These are phyloP conservation scores for Strobilomyces dryophilus DNA, from an alignment of 768 basidiomycete genomes.

Conservation along the genomic window DNA sequence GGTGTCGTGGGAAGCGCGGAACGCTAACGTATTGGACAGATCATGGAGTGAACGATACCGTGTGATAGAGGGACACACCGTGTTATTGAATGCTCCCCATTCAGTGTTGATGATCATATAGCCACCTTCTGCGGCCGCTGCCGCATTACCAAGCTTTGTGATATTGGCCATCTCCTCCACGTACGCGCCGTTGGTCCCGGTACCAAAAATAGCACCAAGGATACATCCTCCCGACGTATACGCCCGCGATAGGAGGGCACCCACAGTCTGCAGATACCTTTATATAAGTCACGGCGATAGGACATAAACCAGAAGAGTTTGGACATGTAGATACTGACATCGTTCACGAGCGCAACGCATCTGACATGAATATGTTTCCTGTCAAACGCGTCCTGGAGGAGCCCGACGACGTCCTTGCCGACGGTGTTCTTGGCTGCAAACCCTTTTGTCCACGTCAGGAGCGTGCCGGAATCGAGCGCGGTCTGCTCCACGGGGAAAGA, in stretches of 20 bases:
- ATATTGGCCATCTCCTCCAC: conserved; percentile 85
- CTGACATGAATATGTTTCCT: conserved; percentile 88
- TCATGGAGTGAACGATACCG: background rate
- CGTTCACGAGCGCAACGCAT: conserved; percentile 91
- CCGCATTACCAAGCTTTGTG: conserved; percentile 69
- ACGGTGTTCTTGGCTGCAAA: conserved; percentile 89
- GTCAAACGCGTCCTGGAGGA: conserved; percentile 91
- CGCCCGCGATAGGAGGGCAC: conserved; percentile 86
- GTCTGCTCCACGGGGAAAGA: conserved; percentile 98
- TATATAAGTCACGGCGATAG: conserved; percentile 6
- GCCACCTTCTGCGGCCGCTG: conserved; percentile 57
- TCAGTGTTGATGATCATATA: conserved; percentile 96
- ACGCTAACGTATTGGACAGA: conserved; percentile 45
- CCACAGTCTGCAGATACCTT: conserved; percentile 68
- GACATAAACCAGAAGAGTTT: background rate
- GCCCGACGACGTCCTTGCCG: conserved; percentile 83
- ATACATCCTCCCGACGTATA: conserved; percentile 92
- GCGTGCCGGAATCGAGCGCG: conserved; percentile 82
- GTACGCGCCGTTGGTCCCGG: conserved; percentile 98
- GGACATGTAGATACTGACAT: conserved; percentile 58
- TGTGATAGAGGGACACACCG: conserved; percentile 43
- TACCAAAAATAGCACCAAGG: conserved; percentile 92
- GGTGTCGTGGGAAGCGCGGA: conserved; percentile 80
- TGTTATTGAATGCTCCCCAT: conserved; percentile 98
- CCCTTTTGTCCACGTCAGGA: conserved; percentile 95